A percentile compares a stretch with the other conserved stretches of the same genome.
Evolutionary conservation across 1,139 yeast genomes (phyloP).

Genomic region (Kurtzmaniella natalensis): DNA sequence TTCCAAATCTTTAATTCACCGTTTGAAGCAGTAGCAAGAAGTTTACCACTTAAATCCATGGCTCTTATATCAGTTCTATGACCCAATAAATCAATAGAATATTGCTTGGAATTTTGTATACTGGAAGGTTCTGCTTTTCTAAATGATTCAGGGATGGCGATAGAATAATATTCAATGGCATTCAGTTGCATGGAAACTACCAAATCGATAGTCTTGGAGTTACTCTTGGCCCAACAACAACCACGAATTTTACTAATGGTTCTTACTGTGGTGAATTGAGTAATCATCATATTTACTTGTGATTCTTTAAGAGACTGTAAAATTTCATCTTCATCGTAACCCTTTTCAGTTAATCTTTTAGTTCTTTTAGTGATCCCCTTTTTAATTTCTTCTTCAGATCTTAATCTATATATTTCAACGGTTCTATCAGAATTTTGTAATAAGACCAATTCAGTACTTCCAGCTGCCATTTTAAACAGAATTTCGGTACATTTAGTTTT

Average conservation of each 20-base stretch:
- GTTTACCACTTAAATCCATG: constrained; percentile 72
- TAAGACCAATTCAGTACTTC: constrained; percentile 46
- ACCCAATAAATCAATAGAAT: constrained; percentile 71
- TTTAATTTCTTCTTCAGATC: constrained; percentile 73
- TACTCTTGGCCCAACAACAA: constrained; percentile 46
- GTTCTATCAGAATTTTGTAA: constrained; percentile 78
- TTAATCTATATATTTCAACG: constrained; percentile 74
- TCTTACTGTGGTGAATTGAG: constrained; percentile 61
- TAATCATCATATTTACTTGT: constrained; percentile 54
- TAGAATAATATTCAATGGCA: constrained; percentile 63
- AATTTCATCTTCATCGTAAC: constrained; percentile 57
- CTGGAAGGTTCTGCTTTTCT: constrained; percentile 45
- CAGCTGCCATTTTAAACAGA: constrained; percentile 41
- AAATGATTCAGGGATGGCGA: constrained; percentile 45
- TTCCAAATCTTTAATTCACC: constrained; percentile 92
- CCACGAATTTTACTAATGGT: constrained; percentile 54
- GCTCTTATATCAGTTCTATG: constrained; percentile 89
- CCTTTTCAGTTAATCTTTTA: constrained; percentile 73
- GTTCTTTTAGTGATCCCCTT: constrained; percentile 78
- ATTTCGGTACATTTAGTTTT: constrained; percentile 68
- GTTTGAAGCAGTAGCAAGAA: constrained; percentile 86
- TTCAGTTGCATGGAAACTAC: constrained; percentile 67
- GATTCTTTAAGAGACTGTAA: constrained; percentile 48
- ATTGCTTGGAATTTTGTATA: constrained; percentile 30
- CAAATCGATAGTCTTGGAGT: constrained; percentile 47